Base-by-base conservation (phyloP, 2,329 filamentous ascomycete genomes). In the Ustilaginoidea virens region DNA sequence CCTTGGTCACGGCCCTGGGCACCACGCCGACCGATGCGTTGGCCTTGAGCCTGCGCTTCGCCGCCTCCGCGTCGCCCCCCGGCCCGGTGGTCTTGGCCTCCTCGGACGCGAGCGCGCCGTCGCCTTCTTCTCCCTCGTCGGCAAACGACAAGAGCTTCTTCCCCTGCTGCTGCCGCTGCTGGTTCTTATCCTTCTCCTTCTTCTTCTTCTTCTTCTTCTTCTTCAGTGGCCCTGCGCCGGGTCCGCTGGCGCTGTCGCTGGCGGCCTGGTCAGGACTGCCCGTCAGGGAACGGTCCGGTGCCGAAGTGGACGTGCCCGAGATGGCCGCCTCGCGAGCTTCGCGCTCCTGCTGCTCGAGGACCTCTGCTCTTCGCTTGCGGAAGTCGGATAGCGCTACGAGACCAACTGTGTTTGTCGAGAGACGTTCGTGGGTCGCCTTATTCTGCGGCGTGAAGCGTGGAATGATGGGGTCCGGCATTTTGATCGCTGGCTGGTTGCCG, bases 321-420 rank as follows among this genome's bases (percentile, higher is more conserved):
- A 67, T 47, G 16, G 68, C 60, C 21, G 46, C 66, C 39, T 81
- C 78, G 45, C 75, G 73, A 9, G 72, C 76, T 45, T 90, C 82
- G 44, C 80, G 72, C 47, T 90, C 82, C 47, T 90, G 87, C 48
- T 82, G 76, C 52, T 94, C 87, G 27, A 93, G 62, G n/a, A 86
- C 82, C 54, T 94, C 83, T 42, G 85, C 86, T 53, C 87, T 82
- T 34, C 90, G 76, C 59, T 98, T 96, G 53, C 87, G 83, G 53
- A 92, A 96, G 49, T 96, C 90, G 39, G 81, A 83, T 24, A 94
- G 74, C 33, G 81, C 73, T 30, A 96, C 87, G 3, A 98, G 74
- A 23, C 90, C 90, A 39, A 94, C 85, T 0, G 83, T 92, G 46
- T 83, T 75, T 30, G 74, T 81, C 35, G 87, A 87, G 27, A 93